Evolutionary conservation across 306 rosid genomes (phyloP), one percentile per base, ranked within the genome.

Genomic region (Trifolium dubium): DNA sequence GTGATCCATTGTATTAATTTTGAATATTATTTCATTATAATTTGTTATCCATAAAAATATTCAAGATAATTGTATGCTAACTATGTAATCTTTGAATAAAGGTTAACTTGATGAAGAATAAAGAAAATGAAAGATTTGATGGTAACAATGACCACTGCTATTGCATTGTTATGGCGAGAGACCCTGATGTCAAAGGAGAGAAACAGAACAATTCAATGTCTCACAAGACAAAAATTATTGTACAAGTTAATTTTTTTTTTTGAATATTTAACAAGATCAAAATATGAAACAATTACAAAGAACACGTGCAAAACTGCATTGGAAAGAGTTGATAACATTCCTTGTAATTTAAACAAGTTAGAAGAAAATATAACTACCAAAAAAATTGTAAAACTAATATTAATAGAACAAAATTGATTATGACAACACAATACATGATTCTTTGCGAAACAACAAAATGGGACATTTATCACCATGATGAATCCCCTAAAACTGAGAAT

Each of bases 351-450:
- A 18, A 23, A 54, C 60, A 54, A 18, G 60, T 54, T 54, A 19
- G 9, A 28, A 9, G 34, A 28, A 4, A 55, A 10, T 12, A 9
- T 54, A 14, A 54, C 30, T 54, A 54, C 30, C 4, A 86, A 77
- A 81, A 46, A 53, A 71, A 43, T 35, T 79, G 79, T 71, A 76
- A 46, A 61, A 41, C 77, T 80, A 66, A 35, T 54, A 86, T 85
- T 81, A 79, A 83, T 76, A 77, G 61, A 79, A 74, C 79, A 69
- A 73, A 88, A 81, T 73, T 81, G 81, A 76, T 76, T 81, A 83
- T 83, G 73, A 69, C 47, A 83, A 78, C 77, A 86, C 83, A 84
- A 76, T 79, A 87, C 93, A 84, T 54, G 82, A 87, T 73, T 79
- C 72, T 56, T 83, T 79, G n/a, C 15, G 49, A 71, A 81, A 69